Conservation (phyloP, 805 yeast species). For the Lipomyces starkeyi region DNA sequence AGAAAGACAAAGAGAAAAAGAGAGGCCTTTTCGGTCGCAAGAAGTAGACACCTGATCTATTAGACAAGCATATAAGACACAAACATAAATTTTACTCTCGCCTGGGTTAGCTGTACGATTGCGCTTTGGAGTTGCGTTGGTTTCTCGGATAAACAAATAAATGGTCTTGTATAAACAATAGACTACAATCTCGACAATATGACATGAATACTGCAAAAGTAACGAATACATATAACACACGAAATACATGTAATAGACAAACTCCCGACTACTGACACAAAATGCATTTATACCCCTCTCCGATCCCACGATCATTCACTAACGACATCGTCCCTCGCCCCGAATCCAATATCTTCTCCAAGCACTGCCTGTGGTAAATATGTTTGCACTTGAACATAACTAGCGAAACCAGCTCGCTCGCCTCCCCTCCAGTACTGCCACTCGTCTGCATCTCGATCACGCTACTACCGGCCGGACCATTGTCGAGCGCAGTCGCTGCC, state of each 20-base stretch:
- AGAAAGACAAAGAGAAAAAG: conserved; percentile 69
- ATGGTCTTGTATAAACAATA: background rate
- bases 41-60: conserved; percentile 41
- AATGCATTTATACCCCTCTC: conserved; percentile 34
- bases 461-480: conserved; percentile 9
- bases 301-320: conserved; percentile 23
- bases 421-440: background rate
- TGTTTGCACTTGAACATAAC: conserved; percentile 39
- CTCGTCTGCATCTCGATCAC: background rate
- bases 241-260: background rate
- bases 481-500: background rate
- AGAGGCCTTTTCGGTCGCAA: conserved; percentile 79
- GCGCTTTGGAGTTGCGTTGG: too few relatives aligned
- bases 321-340: conserved; percentile 12
- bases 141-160: too few relatives aligned
- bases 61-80: background rate
- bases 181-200: too few relatives aligned
- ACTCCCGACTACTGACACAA: conserved; percentile 18
- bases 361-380: conserved; percentile 36
- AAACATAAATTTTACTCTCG: background rate
- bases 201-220: background rate
- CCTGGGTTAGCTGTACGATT: background rate
- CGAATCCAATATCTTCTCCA: conserved; percentile 29
- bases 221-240: background rate
- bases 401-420: conserved; percentile 32